Conservation (phyloP, 116 monocot species). For the Iris pallida region DNA sequence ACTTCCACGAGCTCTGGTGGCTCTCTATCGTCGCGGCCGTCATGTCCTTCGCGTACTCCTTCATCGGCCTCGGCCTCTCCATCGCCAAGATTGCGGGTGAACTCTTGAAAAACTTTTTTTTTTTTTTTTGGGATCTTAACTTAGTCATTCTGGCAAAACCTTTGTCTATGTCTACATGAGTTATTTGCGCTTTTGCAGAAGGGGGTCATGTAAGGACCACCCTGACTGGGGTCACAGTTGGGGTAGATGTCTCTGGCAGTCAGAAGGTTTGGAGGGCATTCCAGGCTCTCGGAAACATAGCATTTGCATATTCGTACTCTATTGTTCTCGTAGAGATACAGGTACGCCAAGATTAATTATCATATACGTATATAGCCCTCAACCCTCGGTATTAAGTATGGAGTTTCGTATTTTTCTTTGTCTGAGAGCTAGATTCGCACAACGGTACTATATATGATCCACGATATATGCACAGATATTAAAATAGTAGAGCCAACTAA, state of each 20-base stretch:
- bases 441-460: too few species aligned
- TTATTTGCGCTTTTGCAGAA: not conserved
- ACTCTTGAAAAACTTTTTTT: too few species aligned
- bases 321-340: slow-evolving; percentile 53
- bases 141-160: too few species aligned
- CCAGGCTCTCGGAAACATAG: slow-evolving; percentile 45
- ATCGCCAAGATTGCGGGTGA: slow-evolving; percentile 13
- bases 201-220: slow-evolving; percentile 13
- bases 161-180: too few species aligned
- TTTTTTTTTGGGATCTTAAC: too few species aligned
- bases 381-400: too few species aligned
- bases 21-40: slow-evolving; percentile 10
- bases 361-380: too few species aligned
- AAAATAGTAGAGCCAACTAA: too few species aligned
- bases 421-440: too few species aligned
- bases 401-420: too few species aligned
- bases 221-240: slow-evolving; percentile 39
- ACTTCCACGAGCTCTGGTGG: slow-evolving; percentile 15
- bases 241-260: slow-evolving; percentile 27
- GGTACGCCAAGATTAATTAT: slow-evolving; percentile 11
- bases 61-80: slow-evolving; percentile 11
- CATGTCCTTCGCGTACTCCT: slow-evolving; percentile 12
- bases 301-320: slow-evolving; percentile 44
- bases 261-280: slow-evolving; percentile 47
- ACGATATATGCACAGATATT: too few species aligned